Percentiles rank a stretch among this genome's conserved stretches.
phyloP scores from a whole-genome alignment of 176 grass and related monocot species.

The Elaeis guineensis region DNA sequence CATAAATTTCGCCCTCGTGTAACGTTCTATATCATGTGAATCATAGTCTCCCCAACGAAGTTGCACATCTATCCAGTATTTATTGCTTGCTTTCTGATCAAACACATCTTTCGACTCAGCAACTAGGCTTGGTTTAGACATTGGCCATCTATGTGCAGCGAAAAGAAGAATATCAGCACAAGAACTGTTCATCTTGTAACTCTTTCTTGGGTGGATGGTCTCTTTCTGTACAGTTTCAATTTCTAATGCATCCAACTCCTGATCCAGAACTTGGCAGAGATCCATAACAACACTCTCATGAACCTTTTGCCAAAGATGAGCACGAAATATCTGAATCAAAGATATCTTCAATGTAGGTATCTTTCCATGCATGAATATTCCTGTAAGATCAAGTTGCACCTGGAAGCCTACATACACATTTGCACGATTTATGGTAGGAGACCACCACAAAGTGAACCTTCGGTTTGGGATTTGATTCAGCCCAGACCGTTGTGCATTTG shows the following conservation, averaged over 20 bases:
- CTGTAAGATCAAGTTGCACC: constrained; percentile 71
- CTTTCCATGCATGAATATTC: constrained; percentile 98
- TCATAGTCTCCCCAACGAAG: constrained; percentile 96
- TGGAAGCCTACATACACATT: constrained; percentile 95
- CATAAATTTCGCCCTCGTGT: constrained; percentile 98
- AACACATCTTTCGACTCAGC: constrained; percentile 96
- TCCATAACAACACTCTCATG: constrained; percentile 99
- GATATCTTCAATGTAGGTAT: constrained; percentile 97
- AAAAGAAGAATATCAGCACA: constrained; percentile 95
- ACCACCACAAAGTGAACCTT: constrained; percentile 98
- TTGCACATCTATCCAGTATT: constrained; percentile 98
- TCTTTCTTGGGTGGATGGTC: constrained; percentile 97
- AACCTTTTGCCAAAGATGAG: constrained; percentile 99
- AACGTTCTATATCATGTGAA: constrained; percentile 97
- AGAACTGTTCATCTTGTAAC: constrained; percentile 99
- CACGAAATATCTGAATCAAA: constrained; percentile 96
- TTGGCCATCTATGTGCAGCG: constrained; percentile 95
- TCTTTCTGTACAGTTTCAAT: constrained; percentile 99
- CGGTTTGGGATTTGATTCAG: constrained; percentile 96
- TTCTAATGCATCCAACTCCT: constrained; percentile 91
- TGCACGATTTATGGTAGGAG: constrained; percentile 86
- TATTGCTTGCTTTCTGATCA: constrained; percentile 97
- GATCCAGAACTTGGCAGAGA: constrained; percentile 98
- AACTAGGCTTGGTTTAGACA: constrained; percentile 97
- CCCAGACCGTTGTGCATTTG: constrained; percentile 92